Evolutionary conservation across 1,284 basidiomycete genomes (phyloP).

Genomic region (Heterobasidion irregulare): DNA sequence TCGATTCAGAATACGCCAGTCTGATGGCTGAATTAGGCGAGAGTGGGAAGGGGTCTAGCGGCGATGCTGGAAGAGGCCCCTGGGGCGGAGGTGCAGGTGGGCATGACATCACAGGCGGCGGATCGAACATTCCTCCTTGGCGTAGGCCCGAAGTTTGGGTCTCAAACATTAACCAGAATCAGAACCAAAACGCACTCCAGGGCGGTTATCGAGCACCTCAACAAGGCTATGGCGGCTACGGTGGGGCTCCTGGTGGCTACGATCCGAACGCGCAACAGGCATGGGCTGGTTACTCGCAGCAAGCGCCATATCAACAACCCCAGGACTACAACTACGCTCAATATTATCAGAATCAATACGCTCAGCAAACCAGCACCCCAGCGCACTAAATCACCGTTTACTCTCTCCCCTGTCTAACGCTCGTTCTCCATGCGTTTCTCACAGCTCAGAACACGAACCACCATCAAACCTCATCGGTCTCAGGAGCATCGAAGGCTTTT

Average conservation of each 20-base stretch:
- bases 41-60: conserved; percentile 48
- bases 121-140: conserved; percentile 79
- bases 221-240: conserved; percentile 15
- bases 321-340: conserved; percentile 72
- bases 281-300: conserved; percentile 15
- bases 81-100: conserved; percentile 56
- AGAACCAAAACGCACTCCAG: conserved; percentile 23
- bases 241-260: conserved; percentile 23
- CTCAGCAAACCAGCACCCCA: conserved; percentile 55
- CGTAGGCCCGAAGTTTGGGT: conserved; percentile 81
- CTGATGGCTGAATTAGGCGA: conserved; percentile 99
- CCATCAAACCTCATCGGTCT: background rate
- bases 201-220: conserved; percentile 29
- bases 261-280: conserved; percentile 25
- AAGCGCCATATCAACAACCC: conserved; percentile 28
- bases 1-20: conserved; percentile 96
- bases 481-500: background rate
- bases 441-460: conserved; percentile 1
- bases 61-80: conserved; percentile 43
- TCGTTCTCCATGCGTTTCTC: conserved; percentile 11
- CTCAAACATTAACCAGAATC: conserved; percentile 34
- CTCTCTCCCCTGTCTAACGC: background rate
- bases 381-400: conserved; percentile 23
- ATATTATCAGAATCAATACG: conserved; percentile 77
- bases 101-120: conserved; percentile 71